Conservation (phyloP, 2,329 filamentous ascomycete genomes). For the Rutstroemia sp. region DNA sequence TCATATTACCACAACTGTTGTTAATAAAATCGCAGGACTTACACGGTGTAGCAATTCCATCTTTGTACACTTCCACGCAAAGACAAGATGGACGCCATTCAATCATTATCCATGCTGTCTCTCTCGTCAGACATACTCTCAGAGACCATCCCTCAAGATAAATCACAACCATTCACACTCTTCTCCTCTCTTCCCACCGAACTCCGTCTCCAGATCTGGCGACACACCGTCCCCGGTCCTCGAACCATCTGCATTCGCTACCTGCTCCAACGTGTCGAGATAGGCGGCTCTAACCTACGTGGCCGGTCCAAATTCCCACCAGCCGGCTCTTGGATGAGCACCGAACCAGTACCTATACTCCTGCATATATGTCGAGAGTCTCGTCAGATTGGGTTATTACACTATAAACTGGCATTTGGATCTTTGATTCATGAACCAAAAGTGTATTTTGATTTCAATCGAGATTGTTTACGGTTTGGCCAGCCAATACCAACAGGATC, state of each 20-base stretch:
- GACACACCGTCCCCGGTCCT: not conserved
- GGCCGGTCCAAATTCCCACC: not conserved
- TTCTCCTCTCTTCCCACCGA: slow-evolving; percentile 20
- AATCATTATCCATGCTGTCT: too few relatives aligned
- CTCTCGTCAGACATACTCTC: not conserved
- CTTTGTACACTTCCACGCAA: too few relatives aligned
- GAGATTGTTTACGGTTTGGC: slow-evolving; percentile 15
- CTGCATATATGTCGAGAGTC: slow-evolving; percentile 20
- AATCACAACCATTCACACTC: slow-evolving; percentile 11
- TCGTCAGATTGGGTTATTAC: slow-evolving; percentile 14
- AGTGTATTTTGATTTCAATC: slow-evolving; percentile 19
- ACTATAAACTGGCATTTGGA: slow-evolving; percentile 14
- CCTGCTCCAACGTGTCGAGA: not conserved
- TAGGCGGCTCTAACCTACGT: not conserved
- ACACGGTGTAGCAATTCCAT: too few relatives aligned
- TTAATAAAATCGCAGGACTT: too few relatives aligned
- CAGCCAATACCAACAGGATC: not conserved
- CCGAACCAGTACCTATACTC: slow-evolving; percentile 10
- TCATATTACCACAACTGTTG: too few relatives aligned
- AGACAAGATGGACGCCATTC: too few relatives aligned
- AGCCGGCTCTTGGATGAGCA: slow-evolving; percentile 4
- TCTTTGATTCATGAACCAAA: slow-evolving; percentile 4
- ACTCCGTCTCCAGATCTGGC: slow-evolving; percentile 22
- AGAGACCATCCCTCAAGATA: not conserved
- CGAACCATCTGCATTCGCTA: not conserved